Base-by-base conservation (phyloP, 2,329 filamentous ascomycete genomes). In the Botrytis paeoniae region DNA sequence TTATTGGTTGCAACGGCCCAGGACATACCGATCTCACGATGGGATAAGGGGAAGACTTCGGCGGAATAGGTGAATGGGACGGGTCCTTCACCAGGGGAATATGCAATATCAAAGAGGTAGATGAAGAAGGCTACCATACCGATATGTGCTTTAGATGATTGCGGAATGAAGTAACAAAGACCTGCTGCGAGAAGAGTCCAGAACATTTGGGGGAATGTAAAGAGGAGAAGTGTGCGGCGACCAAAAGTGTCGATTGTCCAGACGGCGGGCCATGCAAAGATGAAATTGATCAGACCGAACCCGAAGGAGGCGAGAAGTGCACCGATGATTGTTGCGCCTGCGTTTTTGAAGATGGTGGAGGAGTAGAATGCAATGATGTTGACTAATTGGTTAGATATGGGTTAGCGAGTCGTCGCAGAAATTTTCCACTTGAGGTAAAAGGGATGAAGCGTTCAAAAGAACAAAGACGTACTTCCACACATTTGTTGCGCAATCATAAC, bases 281-380 rank as follows among this genome's bases (percentile, higher is more conserved):
- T 73, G 80, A 90, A 91, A 81, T 91, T 91, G 74, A 91, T 84
- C 35, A 89, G 80, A 68, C 90, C 90, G 77, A 91, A 92, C 12
- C 89, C 89, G 80, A 89, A 89, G 0, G 89, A 91, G 7, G 88
- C 88, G 51, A 89, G 84, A 25, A 91, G 83, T 4, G 92, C 89
- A 48, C 86, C 82, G 64, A 86, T 86, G 1, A 85, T 81, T 60
- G 74, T 81, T 51, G 89, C 88, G 7, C 89, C 89, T 3, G 90
- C 87, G 1, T 90, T 80, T 45, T 81, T 77, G 78, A 90, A 90
- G 25, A 90, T 84, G 8, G 89, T 90, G 0, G 89, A 90, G 0
- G 89, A 91, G 81, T 94, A 94, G 81, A 94, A 94, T 0, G 91
- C 90, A 72, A 94, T 91, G 73, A 93, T 92, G 79, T 93, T 93